Percentiles rank a stretch among this genome's conserved stretches.
phyloP scores from a whole-genome alignment of 805 yeast genomes.

The Cyberlindnera meyerae region DNA sequence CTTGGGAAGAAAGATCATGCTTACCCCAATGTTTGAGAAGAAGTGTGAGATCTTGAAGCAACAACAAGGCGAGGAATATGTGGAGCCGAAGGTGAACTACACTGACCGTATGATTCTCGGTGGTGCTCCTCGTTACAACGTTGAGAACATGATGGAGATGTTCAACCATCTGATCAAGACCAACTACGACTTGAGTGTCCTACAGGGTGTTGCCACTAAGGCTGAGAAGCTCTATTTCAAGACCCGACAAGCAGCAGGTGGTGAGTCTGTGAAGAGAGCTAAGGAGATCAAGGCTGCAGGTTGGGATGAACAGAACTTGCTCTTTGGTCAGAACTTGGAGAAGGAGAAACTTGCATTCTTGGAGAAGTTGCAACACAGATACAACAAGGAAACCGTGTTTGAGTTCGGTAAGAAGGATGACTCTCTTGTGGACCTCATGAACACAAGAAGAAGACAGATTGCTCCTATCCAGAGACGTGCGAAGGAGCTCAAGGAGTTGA shows the following conservation, averaged over 20 bases:
- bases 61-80: conserved; percentile 37
- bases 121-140: conserved; percentile 62
- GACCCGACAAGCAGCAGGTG: conserved; percentile 82
- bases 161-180: conserved; percentile 54
- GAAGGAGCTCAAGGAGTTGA: conserved; percentile 57
- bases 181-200: conserved; percentile 61
- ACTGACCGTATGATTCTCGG: conserved; percentile 80
- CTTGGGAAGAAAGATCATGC: conserved; percentile 72
- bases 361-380: conserved; percentile 63
- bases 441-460: conserved; percentile 75
- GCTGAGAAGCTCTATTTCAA: conserved; percentile 86
- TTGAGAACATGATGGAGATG: conserved; percentile 72
- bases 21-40: conserved; percentile 66
- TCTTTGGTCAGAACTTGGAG: conserved; percentile 74
- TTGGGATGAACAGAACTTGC: conserved; percentile 85
- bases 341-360: conserved; percentile 69
- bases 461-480: conserved; percentile 85
- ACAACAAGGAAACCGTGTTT: conserved; percentile 84
- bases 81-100: conserved; percentile 61
- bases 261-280: conserved; percentile 78
- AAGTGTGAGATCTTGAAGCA: conserved; percentile 48
- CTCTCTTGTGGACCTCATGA: conserved; percentile 78
- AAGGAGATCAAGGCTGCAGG: conserved; percentile 70
- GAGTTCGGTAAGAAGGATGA: conserved; percentile 71
- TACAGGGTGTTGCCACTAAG: conserved; percentile 68